Base-by-base conservation (phyloP, 2,329 filamentous ascomycete genomes). In the Ophidiomyces ophidiicola region DNA sequence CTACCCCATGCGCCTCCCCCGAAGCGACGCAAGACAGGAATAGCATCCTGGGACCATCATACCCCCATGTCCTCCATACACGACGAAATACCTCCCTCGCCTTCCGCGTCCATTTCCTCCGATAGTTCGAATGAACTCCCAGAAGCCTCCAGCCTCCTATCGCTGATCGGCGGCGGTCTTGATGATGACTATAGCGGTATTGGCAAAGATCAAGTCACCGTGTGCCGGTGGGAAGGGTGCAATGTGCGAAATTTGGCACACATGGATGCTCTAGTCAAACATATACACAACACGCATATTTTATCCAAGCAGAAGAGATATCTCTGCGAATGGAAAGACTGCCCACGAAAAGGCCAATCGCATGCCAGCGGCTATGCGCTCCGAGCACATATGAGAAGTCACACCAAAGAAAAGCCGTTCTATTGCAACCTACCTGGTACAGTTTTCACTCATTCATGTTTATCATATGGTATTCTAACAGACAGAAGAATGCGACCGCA, bases 341-440 rank as follows among this genome's bases (percentile, higher is more conserved):
- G 90, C 59, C 72, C 71, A 38, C 69, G 87, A 45, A 96, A 94
- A 65, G 85, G 86, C 44, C 77, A 90, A 61, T 78, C 84, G 12
- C 90, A 98, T 62, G 88, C 88, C 1, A 94, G 86, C 53, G 90
- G 85, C 2, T 98, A 98, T 63, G 90, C 90, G 3, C 67, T 98
- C 47, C 87, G 93, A 59, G 90, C 90, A 6, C 90, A 98, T 56
- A 94, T 98, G 87, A 73, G 90, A 50, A 94, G 87, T 57, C 90
- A 98, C 59, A 98, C 90, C 1, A 76, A 90, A 55, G 90, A 98
- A 69, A 98, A 98, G 65, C 90, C 90, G 0, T 96, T 96, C 58
- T 94, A 94, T 64, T 98, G 90, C 62, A 83, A 86, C 20, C 64
- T 98, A 28, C 90, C 90, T 42, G 88, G 87, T 93, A 71, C 47